Evolutionary conservation across 2,329 filamentous ascomycete species (phyloP), one percentile per base, ranked within the genome.

Genomic region (Thelonectria olida): DNA sequence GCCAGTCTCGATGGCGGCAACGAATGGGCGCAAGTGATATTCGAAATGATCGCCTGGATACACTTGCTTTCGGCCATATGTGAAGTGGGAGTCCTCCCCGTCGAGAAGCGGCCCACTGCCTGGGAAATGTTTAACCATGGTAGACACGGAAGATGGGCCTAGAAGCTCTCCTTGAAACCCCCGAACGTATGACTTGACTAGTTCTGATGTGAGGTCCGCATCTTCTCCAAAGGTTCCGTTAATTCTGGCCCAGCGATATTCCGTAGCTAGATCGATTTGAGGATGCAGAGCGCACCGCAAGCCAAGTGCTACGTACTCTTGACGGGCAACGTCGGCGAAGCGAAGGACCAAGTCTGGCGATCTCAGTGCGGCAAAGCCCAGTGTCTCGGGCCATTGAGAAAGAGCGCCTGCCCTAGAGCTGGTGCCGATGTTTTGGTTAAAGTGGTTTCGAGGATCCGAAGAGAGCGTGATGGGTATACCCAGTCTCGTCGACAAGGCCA

Each of bases 71-170:
- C 81, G 81, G 27, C 83, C 83, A 48, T 83, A 83, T 1, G 52
- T 70, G 64, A 84, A 84, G 53, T 85, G 83, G 4, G 80, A 78
- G 63, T 84, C 83, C 56, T 84, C 81, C 22, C 83, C 83, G 55
- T 82, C 74, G 62, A 81, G 72, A 63, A 80, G 76, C 0, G 82
- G 80, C 0, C 82, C 83, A n/a, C 77, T 80, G 7, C 83, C 83
- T 0, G 82, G 82, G 64, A 85, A 85, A 63, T 85, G 82, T 70
- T 85, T 85, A 0, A 81, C 82, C 9, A 83, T 76, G 0, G 82
- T 82, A 2, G 76, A 78, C 8, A 84, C 77, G 5, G 79, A 80
- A 27, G 76, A 62, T 0, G 69, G 58, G 2, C 81, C 81, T 15
- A 82, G 70, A 15, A 73, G 67, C 4, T 76, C 73, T 4, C 79